Conservation (phyloP, 352 stramenopile genomes). For the Globisporangium irregulare region DNA sequence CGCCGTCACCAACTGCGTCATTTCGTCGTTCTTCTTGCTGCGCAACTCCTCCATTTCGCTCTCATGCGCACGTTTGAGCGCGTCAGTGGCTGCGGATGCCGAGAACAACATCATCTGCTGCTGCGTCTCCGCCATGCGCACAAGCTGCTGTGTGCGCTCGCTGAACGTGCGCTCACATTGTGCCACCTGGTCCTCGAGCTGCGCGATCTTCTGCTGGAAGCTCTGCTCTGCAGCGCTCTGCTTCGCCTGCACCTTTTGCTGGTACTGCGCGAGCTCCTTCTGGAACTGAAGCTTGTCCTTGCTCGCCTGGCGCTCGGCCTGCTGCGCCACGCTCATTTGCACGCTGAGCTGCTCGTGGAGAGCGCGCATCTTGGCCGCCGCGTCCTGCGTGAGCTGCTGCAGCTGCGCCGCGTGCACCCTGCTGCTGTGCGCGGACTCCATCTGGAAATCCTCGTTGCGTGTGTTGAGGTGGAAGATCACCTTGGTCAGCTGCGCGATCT, state of each 20-base stretch:
- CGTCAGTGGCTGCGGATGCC: slow-evolving; percentile 12
- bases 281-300: slow-evolving; percentile 39
- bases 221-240: slow-evolving; percentile 19
- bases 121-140: slow-evolving; percentile 29
- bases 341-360: slow-evolving; percentile 41
- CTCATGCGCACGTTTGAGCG: slow-evolving; percentile 18
- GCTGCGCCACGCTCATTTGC: slow-evolving; percentile 26
- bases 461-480: slow-evolving; percentile 94
- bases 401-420: slow-evolving; percentile 35
- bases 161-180: slow-evolving; percentile 37
- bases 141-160: slow-evolving; percentile 38
- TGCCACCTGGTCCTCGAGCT: slow-evolving; percentile 43
- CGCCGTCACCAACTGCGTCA: slow-evolving; percentile 60
- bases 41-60: slow-evolving; percentile 27
- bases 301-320: slow-evolving; percentile 31
- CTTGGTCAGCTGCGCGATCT: slow-evolving; percentile 93
- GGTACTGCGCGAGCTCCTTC: slow-evolving; percentile 31
- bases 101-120: slow-evolving; percentile 19
- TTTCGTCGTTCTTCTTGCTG: slow-evolving; percentile 50
- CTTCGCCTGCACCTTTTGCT: slow-evolving; percentile 22
- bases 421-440: slow-evolving; percentile 53
- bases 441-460: slow-evolving; percentile 89
- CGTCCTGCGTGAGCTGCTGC: slow-evolving; percentile 50
- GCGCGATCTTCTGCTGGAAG: slow-evolving; percentile 44
- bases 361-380: slow-evolving; percentile 41